Evolutionary conservation across 2,329 filamentous ascomycete species (phyloP).

Genomic region (Cladosporium velox): DNA sequence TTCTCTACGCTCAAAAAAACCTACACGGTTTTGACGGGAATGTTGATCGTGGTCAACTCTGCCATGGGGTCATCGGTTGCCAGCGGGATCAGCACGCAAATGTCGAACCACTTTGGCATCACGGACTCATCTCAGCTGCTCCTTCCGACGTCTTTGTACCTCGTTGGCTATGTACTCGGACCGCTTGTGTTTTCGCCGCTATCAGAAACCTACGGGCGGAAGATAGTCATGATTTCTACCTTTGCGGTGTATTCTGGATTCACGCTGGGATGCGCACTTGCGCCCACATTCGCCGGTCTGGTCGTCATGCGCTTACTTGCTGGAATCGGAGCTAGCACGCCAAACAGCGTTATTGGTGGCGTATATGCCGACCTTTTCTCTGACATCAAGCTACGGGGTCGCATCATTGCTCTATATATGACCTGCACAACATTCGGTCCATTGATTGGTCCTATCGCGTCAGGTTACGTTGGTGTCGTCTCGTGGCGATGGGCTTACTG

Average conservation of each 20-base stretch:
- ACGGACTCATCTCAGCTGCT: conserved; percentile 47
- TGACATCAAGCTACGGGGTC: conserved; percentile 57
- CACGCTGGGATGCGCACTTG: conserved; percentile 47
- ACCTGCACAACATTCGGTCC: conserved; percentile 68
- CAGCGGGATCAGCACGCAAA: conserved; percentile 52
- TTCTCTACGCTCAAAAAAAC: conserved; percentile 50
- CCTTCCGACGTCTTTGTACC: conserved; percentile 53
- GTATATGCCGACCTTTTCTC: conserved; percentile 68
- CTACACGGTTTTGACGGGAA: conserved; percentile 56
- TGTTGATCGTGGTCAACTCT: conserved; percentile 65
- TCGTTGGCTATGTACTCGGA: conserved; percentile 52
- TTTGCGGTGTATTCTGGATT: conserved; percentile 52
- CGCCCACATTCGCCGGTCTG: conserved; percentile 47
- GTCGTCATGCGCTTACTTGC: conserved; percentile 48
- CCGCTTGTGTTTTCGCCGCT: conserved; percentile 49
- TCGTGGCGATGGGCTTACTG: conserved; percentile 73
- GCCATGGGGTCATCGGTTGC: conserved; percentile 68
- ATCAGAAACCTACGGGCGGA: conserved; percentile 49
- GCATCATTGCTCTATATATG: conserved; percentile 66
- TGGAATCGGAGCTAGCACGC: conserved; percentile 48
- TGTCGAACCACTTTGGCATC: conserved; percentile 60
- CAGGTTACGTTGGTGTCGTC: conserved; percentile 62
- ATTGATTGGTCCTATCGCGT: conserved; percentile 65
- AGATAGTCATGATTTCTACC: conserved; percentile 51
- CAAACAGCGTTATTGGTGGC: conserved; percentile 57